Evolutionary conservation across 2,329 filamentous ascomycete species (phyloP).

Genomic region (Ascochyta pisi): DNA sequence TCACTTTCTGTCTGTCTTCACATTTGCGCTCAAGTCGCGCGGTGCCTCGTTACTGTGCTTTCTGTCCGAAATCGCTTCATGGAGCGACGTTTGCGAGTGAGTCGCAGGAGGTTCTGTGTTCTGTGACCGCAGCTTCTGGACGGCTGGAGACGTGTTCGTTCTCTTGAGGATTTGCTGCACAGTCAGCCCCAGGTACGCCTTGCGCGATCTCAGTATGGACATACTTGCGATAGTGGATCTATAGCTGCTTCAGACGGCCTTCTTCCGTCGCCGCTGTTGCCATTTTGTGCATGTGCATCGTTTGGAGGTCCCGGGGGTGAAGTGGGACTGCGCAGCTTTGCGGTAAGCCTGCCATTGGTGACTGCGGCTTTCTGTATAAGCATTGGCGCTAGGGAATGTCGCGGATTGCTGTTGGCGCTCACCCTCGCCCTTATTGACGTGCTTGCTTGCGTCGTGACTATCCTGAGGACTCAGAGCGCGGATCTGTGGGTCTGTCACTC

Average conservation of each 20-base stretch:
- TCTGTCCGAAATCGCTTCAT: constrained; percentile 59
- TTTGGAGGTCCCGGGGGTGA: constrained; percentile 25
- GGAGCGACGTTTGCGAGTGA: constrained; percentile 43
- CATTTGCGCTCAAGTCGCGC: constrained; percentile 28
- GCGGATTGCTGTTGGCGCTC: constrained; percentile 3
- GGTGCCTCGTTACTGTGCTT: constrained; percentile 37
- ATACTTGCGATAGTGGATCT: constrained; percentile 72
- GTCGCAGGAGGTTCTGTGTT: constrained; percentile 45
- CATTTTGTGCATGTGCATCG: constrained; percentile 28
- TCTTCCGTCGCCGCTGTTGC: constrained; percentile 22
- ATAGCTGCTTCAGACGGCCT: constrained; percentile 55
- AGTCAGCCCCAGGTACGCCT: constrained; percentile 21
- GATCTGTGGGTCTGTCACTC: constrained; percentile 52
- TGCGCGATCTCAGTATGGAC: constrained; percentile 32
- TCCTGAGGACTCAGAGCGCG: constrained; percentile 37
- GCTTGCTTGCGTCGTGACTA: constrained; percentile 34
- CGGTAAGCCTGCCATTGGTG: constrained; percentile 36
- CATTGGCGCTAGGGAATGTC: constrained; percentile 18
- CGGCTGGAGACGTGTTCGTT: constrained; percentile 68
- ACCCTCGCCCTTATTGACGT: constrained; percentile 37
- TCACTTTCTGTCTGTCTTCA: constrained; percentile 49
- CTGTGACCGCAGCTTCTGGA: constrained; percentile 62
- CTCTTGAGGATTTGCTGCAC: constrained; percentile 65
- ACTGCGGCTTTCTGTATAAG: constrained; percentile 30
- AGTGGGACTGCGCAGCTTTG: constrained; percentile 37